Percentiles rank a stretch among this genome's conserved stretches.
These are phyloP conservation scores for Panaeolus papilionaceus DNA, from an alignment of 768 basidiomycete genomes.

Conservation along the genomic window DNA sequence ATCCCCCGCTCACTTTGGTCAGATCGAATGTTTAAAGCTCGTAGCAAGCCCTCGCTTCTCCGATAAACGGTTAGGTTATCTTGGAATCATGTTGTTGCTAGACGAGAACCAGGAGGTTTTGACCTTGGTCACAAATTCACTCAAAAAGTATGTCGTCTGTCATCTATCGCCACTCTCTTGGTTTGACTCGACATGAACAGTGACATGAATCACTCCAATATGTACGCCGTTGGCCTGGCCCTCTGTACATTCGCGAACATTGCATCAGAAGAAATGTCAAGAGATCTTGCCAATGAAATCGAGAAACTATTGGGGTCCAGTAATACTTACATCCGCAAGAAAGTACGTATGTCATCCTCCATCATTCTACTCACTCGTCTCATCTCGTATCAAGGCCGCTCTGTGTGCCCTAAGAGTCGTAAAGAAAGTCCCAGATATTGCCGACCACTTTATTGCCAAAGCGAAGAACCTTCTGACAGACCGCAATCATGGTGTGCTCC, in stretches of 20 bases:
- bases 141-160: slow-evolving; percentile 82
- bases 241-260: slow-evolving; percentile 99
- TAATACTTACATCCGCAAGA: slow-evolving; percentile 99
- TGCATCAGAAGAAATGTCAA: slow-evolving; percentile 99
- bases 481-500: slow-evolving; percentile 94
- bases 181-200: slow-evolving; percentile 46
- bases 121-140: slow-evolving; percentile 95
- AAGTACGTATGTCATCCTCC: slow-evolving; percentile 58
- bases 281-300: slow-evolving; percentile 97
- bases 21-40: slow-evolving; percentile 96
- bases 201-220: slow-evolving; percentile 99
- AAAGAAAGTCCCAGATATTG: slow-evolving; percentile 94
- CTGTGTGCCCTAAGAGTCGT: slow-evolving; percentile 94
- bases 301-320: slow-evolving; percentile 97
- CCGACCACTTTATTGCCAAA: slow-evolving; percentile 90
- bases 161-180: slow-evolving; percentile 10
- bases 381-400: slow-evolving; percentile 68
- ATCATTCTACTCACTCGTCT: slow-evolving; percentile 18
- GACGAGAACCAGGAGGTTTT: slow-evolving; percentile 99
- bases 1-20: slow-evolving; percentile 98
- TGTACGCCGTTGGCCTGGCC: slow-evolving; percentile 97
- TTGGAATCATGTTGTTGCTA: slow-evolving; percentile 96
- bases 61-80: slow-evolving; percentile 95
- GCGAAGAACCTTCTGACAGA: slow-evolving; percentile 92
- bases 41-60: slow-evolving; percentile 95